Conservation (phyloP, 2,329 filamentous ascomycete genomes). For the Zasmidium cellare region DNA sequence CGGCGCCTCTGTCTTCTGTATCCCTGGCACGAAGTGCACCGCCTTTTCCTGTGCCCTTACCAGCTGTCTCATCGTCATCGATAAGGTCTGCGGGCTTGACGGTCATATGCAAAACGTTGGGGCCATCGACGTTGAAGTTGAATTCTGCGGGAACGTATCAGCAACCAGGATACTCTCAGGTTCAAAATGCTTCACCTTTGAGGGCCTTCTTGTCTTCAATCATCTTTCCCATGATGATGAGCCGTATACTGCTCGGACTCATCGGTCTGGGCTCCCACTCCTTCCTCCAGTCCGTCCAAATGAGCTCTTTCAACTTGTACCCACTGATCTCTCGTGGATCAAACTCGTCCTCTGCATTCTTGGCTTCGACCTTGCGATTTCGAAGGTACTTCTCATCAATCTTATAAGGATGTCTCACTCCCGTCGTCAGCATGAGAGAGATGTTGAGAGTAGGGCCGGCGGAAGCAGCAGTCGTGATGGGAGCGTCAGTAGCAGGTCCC, state of each 20-base stretch:
- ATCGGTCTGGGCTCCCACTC: conserved; percentile 87
- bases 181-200: conserved; percentile 63
- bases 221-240: conserved; percentile 90
- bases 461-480: conserved; percentile 36
- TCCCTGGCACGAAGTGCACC: conserved; percentile 40
- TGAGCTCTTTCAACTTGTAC: conserved; percentile 91
- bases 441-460: conserved; percentile 62
- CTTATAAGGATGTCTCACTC: conserved; percentile 83
- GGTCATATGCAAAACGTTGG: conserved; percentile 94
- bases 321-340: conserved; percentile 90
- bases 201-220: conserved; percentile 84
- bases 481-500: conserved; percentile 48
- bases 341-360: conserved; percentile 60
- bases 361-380: conserved; percentile 77
- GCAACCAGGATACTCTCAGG: too few relatives aligned
- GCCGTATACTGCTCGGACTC: conserved; percentile 82
- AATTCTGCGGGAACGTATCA: conserved; percentile 60
- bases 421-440: conserved; percentile 73
- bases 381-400: conserved; percentile 83
- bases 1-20: conserved; percentile 57
- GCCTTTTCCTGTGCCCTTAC: conserved; percentile 66
- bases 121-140: conserved; percentile 69
- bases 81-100: conserved; percentile 81
- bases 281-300: conserved; percentile 83
- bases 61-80: conserved; percentile 69